A percentile compares a stretch with the other conserved stretches of the same genome.
These are phyloP conservation scores for Hygrophorus russula DNA, from an alignment of 768 basidiomycete genomes.

Conservation along the genomic window DNA sequence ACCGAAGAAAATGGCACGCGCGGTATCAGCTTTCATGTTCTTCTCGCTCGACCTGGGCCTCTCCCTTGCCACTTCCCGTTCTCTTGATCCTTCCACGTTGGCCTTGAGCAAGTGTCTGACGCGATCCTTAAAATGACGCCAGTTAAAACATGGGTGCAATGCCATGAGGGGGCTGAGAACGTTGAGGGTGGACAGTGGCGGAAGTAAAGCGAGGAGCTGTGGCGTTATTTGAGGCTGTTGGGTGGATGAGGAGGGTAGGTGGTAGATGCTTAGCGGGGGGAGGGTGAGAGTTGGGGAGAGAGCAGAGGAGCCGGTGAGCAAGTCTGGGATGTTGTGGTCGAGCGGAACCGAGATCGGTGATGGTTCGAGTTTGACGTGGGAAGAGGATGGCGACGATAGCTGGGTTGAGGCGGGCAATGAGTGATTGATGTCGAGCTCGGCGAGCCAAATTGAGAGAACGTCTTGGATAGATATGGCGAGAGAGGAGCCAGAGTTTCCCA, in stretches of 20 bases:
- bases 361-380: constrained; percentile 23
- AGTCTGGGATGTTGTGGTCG: too few relatives aligned
- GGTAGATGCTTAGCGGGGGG: not conserved
- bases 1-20: constrained; percentile 3
- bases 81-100: not conserved
- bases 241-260: constrained; percentile 9
- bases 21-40: not conserved
- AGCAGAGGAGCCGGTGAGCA: too few relatives aligned
- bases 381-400: not conserved
- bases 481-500: constrained; percentile 2
- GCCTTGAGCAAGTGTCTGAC: not conserved
- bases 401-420: not conserved
- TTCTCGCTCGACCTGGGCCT: not conserved
- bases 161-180: not conserved
- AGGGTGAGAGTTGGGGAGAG: constrained; percentile 3
- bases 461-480: constrained; percentile 42
- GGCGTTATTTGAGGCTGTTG: not conserved
- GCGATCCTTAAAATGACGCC: not conserved
- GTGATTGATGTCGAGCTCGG: constrained; percentile 30
- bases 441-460: constrained; percentile 49
- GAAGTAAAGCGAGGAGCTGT: constrained; percentile 24
- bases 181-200: constrained; percentile 7
- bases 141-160: constrained; percentile 2
- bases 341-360: constrained; percentile 12
- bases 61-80: too few relatives aligned